Conservation (phyloP, 164 flowering plant species). For the Nymphaea thermarum region DNA sequence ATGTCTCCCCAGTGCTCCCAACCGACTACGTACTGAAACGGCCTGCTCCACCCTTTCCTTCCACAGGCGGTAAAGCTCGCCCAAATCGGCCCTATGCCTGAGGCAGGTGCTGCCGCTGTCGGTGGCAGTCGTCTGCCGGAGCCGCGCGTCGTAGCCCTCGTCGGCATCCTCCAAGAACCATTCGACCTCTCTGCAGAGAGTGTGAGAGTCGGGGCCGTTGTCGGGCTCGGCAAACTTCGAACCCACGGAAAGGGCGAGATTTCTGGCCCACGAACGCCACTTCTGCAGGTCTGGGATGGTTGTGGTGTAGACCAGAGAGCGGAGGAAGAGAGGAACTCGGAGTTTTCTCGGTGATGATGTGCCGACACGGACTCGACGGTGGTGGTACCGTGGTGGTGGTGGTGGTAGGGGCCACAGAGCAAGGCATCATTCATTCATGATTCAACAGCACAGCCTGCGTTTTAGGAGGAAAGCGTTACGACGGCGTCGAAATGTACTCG, state of each 20-base stretch:
- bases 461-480: too few relatives aligned
- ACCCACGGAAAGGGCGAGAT: constrained; percentile 49
- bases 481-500: too few relatives aligned
- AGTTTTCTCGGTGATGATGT: constrained; percentile 3
- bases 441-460: too few relatives aligned
- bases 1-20: constrained; percentile 99
- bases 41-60: constrained; percentile 74
- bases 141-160: constrained; percentile 17
- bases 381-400: too few relatives aligned
- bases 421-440: too few relatives aligned
- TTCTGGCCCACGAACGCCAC: constrained; percentile 68
- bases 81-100: constrained; percentile 29
- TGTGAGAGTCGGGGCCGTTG: constrained; percentile 55
- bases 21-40: constrained; percentile 90
- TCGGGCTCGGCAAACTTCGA: constrained; percentile 40
- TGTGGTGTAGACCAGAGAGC: constrained; percentile 37
- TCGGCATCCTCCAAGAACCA: constrained; percentile 72
- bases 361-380: too few relatives aligned
- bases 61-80: constrained; percentile 58
- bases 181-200: constrained; percentile 56
- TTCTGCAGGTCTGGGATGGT: constrained; percentile 41
- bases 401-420: too few relatives aligned
- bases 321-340: constrained; percentile 56
- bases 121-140: constrained; percentile 7
- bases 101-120: constrained; percentile 7